These are phyloP conservation scores for Chaetomium sp. DNA, from an alignment of 2,329 filamentous ascomycete species.

Conservation along the genomic window DNA sequence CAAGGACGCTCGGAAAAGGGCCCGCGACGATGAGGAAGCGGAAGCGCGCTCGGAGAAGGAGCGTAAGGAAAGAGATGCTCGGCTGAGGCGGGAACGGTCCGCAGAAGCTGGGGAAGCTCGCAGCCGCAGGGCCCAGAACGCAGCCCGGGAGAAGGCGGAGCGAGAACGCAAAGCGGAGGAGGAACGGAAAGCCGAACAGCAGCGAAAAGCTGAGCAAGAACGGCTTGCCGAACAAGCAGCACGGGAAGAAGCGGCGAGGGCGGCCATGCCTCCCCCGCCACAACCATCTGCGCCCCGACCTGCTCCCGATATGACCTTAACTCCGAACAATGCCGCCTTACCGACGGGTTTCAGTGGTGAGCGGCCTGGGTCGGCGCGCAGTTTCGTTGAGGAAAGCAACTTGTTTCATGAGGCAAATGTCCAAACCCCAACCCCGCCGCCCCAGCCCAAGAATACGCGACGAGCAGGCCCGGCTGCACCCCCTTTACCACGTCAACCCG, in stretches of 20 bases:
- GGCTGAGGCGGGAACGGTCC: constrained; percentile 23
- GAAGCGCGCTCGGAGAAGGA: constrained; percentile 23
- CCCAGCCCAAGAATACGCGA: not conserved
- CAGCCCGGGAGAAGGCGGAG: constrained; percentile 7
- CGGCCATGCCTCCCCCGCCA: constrained; percentile 25
- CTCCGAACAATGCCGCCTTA: not conserved
- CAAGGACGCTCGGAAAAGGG: constrained; percentile 24
- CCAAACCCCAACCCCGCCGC: constrained; percentile 25
- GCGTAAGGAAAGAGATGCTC: constrained; percentile 22
- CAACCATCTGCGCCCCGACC: constrained; percentile 6
- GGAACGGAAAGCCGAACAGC: constrained; percentile 5
- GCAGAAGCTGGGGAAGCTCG: constrained; percentile 22
- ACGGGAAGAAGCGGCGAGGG: constrained; percentile 14
- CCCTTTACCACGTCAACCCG: not conserved
- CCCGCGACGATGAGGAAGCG: constrained; percentile 25
- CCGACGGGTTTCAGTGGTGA: not conserved
- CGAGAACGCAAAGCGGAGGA: constrained; percentile 7
- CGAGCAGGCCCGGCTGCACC: not conserved
- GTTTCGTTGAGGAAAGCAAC: constrained; percentile 37
- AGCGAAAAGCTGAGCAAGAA: not conserved
- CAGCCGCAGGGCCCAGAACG: constrained; percentile 7
- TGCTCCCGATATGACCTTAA: constrained; percentile 4
- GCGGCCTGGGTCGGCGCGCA: constrained; percentile 27
- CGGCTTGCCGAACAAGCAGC: constrained; percentile 9
- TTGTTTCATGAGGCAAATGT: constrained; percentile 33